Percentiles rank a stretch among this genome's conserved stretches.
phyloP scores from a whole-genome alignment of 2,329 filamentous ascomycete genomes.

The Talaromyces sp. region DNA sequence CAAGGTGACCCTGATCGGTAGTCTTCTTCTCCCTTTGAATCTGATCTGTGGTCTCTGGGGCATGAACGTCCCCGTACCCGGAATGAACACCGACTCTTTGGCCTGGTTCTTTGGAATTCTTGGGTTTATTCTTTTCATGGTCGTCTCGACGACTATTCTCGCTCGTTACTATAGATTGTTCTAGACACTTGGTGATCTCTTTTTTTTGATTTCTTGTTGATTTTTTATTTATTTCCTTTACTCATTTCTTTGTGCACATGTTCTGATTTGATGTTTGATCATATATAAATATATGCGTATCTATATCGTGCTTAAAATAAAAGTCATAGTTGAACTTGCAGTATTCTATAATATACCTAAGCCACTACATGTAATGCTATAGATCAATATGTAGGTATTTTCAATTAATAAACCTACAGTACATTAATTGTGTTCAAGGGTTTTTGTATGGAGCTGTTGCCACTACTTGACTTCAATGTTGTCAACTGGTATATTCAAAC shows the following conservation, averaged over 20 bases:
- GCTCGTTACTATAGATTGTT: constrained; percentile 39
- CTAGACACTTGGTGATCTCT: constrained; percentile 16
- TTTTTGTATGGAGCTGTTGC: too few species aligned
- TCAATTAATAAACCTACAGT: too few species aligned
- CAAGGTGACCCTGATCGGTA: constrained; percentile 91
- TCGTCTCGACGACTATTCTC: constrained; percentile 31
- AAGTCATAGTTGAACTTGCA: background rate
- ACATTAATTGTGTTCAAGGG: too few species aligned
- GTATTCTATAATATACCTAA: too few species aligned
- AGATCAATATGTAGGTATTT: too few species aligned
- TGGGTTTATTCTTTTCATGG: constrained; percentile 39
- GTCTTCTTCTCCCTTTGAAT: constrained; percentile 93
- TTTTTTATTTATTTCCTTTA: too few species aligned
- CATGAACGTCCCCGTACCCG: constrained; percentile 48
- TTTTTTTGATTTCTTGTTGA: background rate
- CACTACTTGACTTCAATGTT: too few species aligned
- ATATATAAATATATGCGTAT: background rate
- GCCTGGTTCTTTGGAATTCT: constrained; percentile 48
- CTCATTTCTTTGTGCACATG: background rate
- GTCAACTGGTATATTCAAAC: background rate
- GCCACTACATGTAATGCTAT: too few species aligned
- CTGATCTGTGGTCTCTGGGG: constrained; percentile 64
- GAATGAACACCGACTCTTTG: constrained; percentile 27
- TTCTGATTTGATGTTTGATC: background rate
- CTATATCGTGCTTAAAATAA: background rate